These are phyloP conservation scores for Suillus sp. DNA, from an alignment of 768 basidiomycete species.

Conservation along the genomic window DNA sequence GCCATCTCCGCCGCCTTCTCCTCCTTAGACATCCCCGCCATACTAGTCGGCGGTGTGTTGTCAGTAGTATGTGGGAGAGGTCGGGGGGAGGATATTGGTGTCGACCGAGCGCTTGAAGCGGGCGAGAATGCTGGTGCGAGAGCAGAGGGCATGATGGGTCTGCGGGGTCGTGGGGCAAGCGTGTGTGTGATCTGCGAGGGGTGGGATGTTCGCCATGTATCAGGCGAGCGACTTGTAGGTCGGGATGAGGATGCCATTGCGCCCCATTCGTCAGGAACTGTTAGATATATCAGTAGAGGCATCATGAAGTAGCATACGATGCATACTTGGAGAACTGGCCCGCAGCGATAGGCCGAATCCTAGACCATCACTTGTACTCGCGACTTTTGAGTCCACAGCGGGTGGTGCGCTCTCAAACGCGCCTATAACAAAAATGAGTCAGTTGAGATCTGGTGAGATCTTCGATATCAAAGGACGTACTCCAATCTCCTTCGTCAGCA, in stretches of 20 bases:
- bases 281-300: background rate
- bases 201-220: constrained; percentile 23
- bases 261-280: constrained; percentile 26
- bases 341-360: constrained; percentile 25
- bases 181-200: constrained; percentile 20
- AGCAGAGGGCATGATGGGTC: constrained; percentile 9
- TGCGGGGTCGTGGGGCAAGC: constrained; percentile 25
- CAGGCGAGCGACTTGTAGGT: constrained; percentile 11
- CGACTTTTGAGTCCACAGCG: constrained; percentile 28
- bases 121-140: constrained; percentile 15
- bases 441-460: background rate
- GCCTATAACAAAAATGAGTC: constrained; percentile 42
- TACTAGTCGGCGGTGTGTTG: constrained; percentile 28
- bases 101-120: constrained; percentile 24
- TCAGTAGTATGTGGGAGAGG: constrained; percentile 15
- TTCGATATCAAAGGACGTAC: constrained; percentile 45
- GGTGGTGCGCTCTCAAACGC: constrained; percentile 69
- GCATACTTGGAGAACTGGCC: background rate
- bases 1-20: constrained; percentile 95
- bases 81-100: constrained; percentile 29
- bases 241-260: constrained; percentile 16
- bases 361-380: constrained; percentile 24
- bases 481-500: too few species aligned
- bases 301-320: background rate
- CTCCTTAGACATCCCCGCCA: constrained; percentile 72